A percentile compares a stretch with the other conserved stretches of the same genome.
These are phyloP conservation scores for Entomortierella chlamydospora DNA, from an alignment of 192 early-diverging fungal genomes.

Conservation along the genomic window DNA sequence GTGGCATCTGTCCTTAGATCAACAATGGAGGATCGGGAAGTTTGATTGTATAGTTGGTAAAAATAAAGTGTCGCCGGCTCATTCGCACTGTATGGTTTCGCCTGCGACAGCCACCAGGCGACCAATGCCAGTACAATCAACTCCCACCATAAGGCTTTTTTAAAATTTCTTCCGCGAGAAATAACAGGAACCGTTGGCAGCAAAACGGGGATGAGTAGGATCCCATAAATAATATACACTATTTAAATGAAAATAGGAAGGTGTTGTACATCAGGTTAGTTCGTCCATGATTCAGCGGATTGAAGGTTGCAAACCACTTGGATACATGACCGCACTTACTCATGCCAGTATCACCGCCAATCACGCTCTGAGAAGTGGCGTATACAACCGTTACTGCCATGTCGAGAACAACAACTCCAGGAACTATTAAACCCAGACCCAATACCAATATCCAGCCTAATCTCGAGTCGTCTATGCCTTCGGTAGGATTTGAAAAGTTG, in stretches of 20 bases:
- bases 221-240: slow-evolving; percentile 41
- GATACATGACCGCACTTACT: slow-evolving; percentile 17
- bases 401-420: slow-evolving; percentile 25
- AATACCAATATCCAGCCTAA: slow-evolving; percentile 23
- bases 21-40: slow-evolving; percentile 14
- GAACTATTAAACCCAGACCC: slow-evolving; percentile 8
- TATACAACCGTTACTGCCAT: slow-evolving; percentile 5
- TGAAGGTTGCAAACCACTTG: too few species aligned
- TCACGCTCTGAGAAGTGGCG: slow-evolving; percentile 24
- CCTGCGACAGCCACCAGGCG: slow-evolving; percentile 18
- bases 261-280: too few species aligned
- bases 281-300: not conserved
- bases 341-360: slow-evolving; percentile 5
- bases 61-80: slow-evolving; percentile 22
- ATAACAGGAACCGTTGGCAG: slow-evolving; percentile 23
- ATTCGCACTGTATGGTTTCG: slow-evolving; percentile 9
- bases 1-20: slow-evolving; percentile 3
- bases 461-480: not conserved
- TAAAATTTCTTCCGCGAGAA: slow-evolving; percentile 41
- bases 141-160: slow-evolving; percentile 6
- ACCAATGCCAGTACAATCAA: not conserved
- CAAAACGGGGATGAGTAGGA: slow-evolving; percentile 22
- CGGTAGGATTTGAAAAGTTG: not conserved
- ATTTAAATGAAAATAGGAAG: slow-evolving; percentile 8
- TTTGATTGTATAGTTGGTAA: slow-evolving; percentile 42